Evolutionary conservation across 768 basidiomycete species (phyloP).

Genomic region (Rhizopogon salebrosus): DNA sequence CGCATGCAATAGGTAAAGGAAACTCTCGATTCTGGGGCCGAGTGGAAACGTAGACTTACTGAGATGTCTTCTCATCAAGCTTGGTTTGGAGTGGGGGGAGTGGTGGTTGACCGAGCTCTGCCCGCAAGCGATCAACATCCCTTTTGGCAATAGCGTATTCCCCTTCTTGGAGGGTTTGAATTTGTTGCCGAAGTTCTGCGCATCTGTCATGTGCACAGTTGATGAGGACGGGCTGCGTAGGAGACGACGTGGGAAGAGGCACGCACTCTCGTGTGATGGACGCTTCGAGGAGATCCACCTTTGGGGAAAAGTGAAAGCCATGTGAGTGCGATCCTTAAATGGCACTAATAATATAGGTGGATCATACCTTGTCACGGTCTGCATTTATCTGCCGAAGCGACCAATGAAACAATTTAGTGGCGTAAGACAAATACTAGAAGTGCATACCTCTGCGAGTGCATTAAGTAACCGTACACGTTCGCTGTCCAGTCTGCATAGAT

Average conservation of each 20-base stretch:
- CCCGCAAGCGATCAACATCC: slow-evolving; percentile 72
- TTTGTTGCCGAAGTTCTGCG: slow-evolving; percentile 60
- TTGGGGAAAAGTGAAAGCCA: not conserved
- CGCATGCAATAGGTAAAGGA: not conserved
- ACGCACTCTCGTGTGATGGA: slow-evolving; percentile 67
- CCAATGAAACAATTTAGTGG: slow-evolving; percentile 4
- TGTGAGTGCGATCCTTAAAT: slow-evolving; percentile 3
- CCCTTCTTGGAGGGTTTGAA: slow-evolving; percentile 61
- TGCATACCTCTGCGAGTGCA: slow-evolving; percentile 62
- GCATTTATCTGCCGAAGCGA: slow-evolving; percentile 56
- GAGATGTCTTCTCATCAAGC: slow-evolving; percentile 61
- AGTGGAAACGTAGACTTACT: slow-evolving; percentile 34
- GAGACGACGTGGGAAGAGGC: slow-evolving; percentile 1
- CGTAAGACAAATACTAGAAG: slow-evolving; percentile 1
- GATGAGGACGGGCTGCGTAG: not conserved
- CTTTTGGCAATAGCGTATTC: slow-evolving; percentile 71
- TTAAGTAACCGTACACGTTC: slow-evolving; percentile 67
- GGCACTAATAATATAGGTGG: not conserved
- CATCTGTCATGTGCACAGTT: slow-evolving; percentile 38
- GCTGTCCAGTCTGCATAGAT: slow-evolving; percentile 56
- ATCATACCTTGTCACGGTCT: slow-evolving; percentile 65
- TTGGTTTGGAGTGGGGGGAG: slow-evolving; percentile 68
- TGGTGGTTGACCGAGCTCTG: slow-evolving; percentile 72
- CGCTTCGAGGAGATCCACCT: slow-evolving; percentile 66
- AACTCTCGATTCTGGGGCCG: not conserved